Base-by-base conservation (phyloP, 2,329 filamentous ascomycete species). In the Sclerotinia minor region DNA sequence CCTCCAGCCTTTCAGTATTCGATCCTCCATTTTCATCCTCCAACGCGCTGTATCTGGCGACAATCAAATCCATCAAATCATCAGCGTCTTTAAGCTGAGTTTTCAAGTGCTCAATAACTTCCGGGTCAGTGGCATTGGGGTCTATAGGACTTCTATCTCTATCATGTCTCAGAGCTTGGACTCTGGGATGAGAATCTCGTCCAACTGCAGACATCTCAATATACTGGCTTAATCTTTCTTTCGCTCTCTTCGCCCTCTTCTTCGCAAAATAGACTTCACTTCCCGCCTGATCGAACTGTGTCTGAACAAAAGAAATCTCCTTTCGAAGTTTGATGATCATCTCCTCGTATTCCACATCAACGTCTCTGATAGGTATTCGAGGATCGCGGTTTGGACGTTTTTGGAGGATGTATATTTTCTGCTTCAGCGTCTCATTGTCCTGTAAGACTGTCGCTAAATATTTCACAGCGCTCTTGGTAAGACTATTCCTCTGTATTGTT, bases 401-500 rank as follows among this genome's bases (percentile, higher is more conserved):
- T 26, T 50, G 3, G 8, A 63, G 15, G 5, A 32, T 63, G n/a
- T 50, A 21, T 50, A 50, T 41, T 26, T 50, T 26, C 5, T 50
- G 32, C 17, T 63, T 3, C 15, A 63, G 17, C 0, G n/a, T 41
- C 35, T 50, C 59, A 38, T 26, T 52, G 6, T 63, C 29, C 15
- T 32, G 15, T 24, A 63, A 50, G 13, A 41, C 45, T 7, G 45
- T 41, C 32, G 45, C 11, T 21, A 63, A 26, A 50, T 32, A 63
- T 17, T 1, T 3, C 6, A 63, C 45, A 21, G 59, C 59, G 5
- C 59, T 63, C 21, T 21, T 63, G n/a, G n/a, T 63, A 7, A 63
- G 45, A 50, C 45, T 50, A 26, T 63, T 63, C 8, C 59, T 63
- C 59, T 63, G 59, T 26, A 50, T 63, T 5, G 59, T 63, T 26